These are phyloP conservation scores for Apocynum venetum DNA, from an alignment of 257 asterid genomes.

Conservation along the genomic window DNA sequence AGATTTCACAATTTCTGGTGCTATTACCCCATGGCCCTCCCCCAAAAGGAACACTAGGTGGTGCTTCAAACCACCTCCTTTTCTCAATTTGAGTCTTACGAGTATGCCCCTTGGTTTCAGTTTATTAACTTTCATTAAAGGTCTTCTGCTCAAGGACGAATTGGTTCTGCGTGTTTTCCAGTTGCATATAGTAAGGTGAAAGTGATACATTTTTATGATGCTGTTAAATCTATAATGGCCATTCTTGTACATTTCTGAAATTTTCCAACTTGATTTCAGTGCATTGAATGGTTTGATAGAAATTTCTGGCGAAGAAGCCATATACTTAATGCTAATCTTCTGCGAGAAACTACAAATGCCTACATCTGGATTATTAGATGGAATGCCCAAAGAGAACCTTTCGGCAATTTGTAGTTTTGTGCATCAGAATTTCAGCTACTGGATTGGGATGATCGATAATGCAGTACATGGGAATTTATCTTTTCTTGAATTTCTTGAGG, in stretches of 20 bases:
- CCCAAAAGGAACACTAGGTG: not conserved
- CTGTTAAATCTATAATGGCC: not conserved
- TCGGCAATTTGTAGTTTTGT: constrained; percentile 40
- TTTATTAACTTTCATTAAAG: constrained; percentile 55
- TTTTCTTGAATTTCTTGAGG: constrained; percentile 36
- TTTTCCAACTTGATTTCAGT: constrained; percentile 49
- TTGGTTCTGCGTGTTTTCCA: constrained; percentile 42
- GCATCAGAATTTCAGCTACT: constrained; percentile 37
- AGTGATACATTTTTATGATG: not conserved
- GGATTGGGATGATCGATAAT: constrained; percentile 46
- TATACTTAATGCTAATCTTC: constrained; percentile 53
- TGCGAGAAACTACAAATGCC: constrained; percentile 57
- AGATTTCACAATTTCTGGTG: not conserved
- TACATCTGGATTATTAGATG: constrained; percentile 37
- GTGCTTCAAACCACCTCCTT: not conserved
- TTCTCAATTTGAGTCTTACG: constrained; percentile 10
- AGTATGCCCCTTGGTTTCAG: constrained; percentile 33
- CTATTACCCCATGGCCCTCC: not conserved
- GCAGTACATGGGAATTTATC: constrained; percentile 27
- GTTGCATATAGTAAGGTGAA: constrained; percentile 58
- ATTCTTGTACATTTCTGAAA: constrained; percentile 6
- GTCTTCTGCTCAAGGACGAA: constrained; percentile 54
- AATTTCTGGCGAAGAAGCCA: constrained; percentile 49
- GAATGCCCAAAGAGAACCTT: constrained; percentile 34
- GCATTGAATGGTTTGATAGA: constrained; percentile 62